Evolutionary conservation across 1,284 basidiomycete species (phyloP).

Genomic region (Neotropicomus parvogracilis): DNA sequence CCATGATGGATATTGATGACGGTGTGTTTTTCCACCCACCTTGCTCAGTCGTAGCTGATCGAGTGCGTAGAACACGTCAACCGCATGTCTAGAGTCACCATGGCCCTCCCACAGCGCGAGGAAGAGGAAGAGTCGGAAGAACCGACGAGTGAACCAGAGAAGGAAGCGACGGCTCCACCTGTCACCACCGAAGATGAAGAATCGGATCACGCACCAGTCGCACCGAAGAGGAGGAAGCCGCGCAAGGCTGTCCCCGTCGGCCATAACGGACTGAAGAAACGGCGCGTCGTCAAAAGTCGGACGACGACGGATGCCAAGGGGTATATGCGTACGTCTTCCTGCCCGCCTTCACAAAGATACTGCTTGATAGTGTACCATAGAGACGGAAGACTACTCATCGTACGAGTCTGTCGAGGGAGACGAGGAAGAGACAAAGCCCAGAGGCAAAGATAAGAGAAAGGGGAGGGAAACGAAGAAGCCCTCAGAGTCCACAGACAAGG

Average conservation of each 20-base stretch:
- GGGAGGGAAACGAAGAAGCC: conserved; percentile 31
- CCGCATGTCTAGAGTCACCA: conserved; percentile 34
- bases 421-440: conserved; percentile 32
- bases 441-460: conserved; percentile 18
- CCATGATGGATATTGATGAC: conserved; percentile 77
- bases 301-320: conserved; percentile 59
- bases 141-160: conserved; percentile 11
- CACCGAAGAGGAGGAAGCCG: conserved; percentile 48
- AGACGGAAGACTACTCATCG: conserved; percentile 71
- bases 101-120: conserved; percentile 10
- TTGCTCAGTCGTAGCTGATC: not conserved
- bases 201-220: conserved; percentile 35
- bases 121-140: conserved; percentile 28
- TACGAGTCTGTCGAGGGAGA: conserved; percentile 75
- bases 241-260: conserved; percentile 67
- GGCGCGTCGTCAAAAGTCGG: conserved; percentile 56
- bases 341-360: not conserved
- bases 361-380: conserved; percentile 35
- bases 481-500: conserved; percentile 27
- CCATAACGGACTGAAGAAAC: conserved; percentile 69
- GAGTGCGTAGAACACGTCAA: conserved; percentile 43
- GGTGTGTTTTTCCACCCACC: conserved; percentile 37
- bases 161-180: conserved; percentile 19
- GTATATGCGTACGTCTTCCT: conserved; percentile 55
- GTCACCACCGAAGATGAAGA: conserved; percentile 29